phyloP scores from a whole-genome alignment of 2,329 filamentous ascomycete species.

The Onygena corvina region DNA sequence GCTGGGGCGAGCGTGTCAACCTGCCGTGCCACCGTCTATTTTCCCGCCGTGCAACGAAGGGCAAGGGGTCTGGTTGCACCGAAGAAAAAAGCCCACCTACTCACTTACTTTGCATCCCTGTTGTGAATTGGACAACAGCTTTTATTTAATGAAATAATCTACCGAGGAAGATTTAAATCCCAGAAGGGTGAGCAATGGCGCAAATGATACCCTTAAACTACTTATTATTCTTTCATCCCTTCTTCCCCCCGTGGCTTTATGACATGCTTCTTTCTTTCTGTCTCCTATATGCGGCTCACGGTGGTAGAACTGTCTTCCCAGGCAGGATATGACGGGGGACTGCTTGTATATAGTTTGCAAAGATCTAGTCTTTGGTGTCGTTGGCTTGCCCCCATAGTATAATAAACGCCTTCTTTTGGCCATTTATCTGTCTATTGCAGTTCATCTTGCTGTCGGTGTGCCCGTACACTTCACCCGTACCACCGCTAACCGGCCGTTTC shows the following conservation, averaged over 20 bases:
- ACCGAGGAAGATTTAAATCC: neutral
- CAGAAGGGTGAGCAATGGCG: neutral
- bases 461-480: neutral
- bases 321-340: neutral
- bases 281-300: no score
- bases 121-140: neutral
- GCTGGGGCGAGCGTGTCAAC: slow-evolving; percentile 1
- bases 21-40: neutral
- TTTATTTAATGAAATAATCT: slow-evolving; percentile 1
- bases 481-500: neutral
- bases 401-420: no score
- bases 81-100: neutral
- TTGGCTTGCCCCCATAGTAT: no score
- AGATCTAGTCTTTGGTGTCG: neutral
- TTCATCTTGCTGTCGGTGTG: no score
- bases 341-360: neutral
- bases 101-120: neutral
- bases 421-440: neutral
- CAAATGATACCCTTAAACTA: slow-evolving; percentile 7
- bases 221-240: neutral
- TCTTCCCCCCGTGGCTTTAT: neutral
- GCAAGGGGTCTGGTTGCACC: neutral
- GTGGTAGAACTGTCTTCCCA: no score
- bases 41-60: neutral
- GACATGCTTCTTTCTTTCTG: no score